These are phyloP conservation scores for Teunomyces barrocoloradensis DNA, from an alignment of 805 yeast species.

Conservation along the genomic window DNA sequence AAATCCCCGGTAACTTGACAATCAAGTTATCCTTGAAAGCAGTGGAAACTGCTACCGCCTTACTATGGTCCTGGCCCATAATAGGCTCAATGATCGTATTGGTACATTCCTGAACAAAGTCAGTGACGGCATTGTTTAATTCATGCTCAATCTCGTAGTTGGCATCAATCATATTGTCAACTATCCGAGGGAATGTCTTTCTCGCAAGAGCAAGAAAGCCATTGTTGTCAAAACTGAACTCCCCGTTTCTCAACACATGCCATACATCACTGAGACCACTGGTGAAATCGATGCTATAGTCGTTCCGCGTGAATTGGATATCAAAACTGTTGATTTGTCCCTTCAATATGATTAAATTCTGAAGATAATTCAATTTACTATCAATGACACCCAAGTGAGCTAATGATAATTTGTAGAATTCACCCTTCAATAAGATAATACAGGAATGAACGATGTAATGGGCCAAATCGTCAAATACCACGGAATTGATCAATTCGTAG, in stretches of 20 bases:
- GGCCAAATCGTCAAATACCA: slow-evolving; percentile 84
- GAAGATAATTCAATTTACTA: slow-evolving; percentile 64
- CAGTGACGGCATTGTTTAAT: slow-evolving; percentile 66
- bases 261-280: slow-evolving; percentile 57
- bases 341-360: slow-evolving; percentile 67
- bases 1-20: slow-evolving; percentile 54
- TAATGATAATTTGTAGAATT: slow-evolving; percentile 45
- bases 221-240: slow-evolving; percentile 32
- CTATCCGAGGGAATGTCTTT: slow-evolving; percentile 75
- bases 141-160: slow-evolving; percentile 68
- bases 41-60: slow-evolving; percentile 30
- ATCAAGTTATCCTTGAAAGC: slow-evolving; percentile 50
- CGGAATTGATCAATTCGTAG: slow-evolving; percentile 73
- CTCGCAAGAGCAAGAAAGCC: slow-evolving; percentile 51
- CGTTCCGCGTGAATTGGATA: slow-evolving; percentile 70
- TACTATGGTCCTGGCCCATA: slow-evolving; percentile 12
- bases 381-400: slow-evolving; percentile 52
- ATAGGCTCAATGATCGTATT: slow-evolving; percentile 48
- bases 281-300: slow-evolving; percentile 75
- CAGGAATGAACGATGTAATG: slow-evolving; percentile 82
- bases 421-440: slow-evolving; percentile 56
- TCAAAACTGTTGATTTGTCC: slow-evolving; percentile 73
- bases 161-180: slow-evolving; percentile 79
- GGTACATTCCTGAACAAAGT: slow-evolving; percentile 54
- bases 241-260: slow-evolving; percentile 34